Percentiles rank a stretch among this genome's conserved stretches.
These are phyloP conservation scores for sweet orange (Citrus sinensis) DNA, from an alignment of 345 rosid genomes.

Conservation along the genomic window DNA sequence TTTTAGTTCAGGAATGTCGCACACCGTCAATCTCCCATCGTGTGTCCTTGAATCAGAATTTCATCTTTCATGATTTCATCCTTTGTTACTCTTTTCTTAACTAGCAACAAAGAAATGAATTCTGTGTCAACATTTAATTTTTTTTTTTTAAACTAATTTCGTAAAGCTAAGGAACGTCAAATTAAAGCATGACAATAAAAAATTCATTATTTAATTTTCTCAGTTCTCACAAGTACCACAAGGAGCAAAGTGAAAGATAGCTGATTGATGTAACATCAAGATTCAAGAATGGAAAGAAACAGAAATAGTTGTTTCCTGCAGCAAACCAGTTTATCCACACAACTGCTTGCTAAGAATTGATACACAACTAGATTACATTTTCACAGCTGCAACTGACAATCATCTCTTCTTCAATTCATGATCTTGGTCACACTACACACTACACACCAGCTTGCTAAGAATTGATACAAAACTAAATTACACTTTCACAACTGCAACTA, in stretches of 20 bases:
- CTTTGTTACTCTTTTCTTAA: no score
- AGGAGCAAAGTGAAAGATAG: not conserved
- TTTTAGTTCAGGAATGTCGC: not conserved
- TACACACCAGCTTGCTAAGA: constrained; percentile 8
- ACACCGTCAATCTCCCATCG: not conserved
- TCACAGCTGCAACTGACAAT: constrained; percentile 7
- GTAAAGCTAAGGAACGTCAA: no score
- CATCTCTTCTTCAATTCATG: not conserved
- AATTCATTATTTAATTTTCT: no score
- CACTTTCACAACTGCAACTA: constrained; percentile 9
- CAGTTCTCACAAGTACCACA: not conserved
- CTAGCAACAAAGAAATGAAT: no score
- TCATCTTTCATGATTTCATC: not conserved
- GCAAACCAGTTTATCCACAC: constrained; percentile 11
- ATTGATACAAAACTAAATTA: not conserved
- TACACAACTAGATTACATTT: not conserved
- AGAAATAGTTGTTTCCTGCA: not conserved
- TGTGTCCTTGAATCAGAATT: not conserved
- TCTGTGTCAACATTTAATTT: no score
- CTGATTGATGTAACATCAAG: not conserved
- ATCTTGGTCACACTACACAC: constrained; percentile 27
- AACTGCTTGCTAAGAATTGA: constrained; percentile 6
- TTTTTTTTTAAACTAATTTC: no score
- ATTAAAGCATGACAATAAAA: no score
- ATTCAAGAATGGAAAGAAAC: not conserved